Percentiles rank a stretch among this genome's conserved stretches.
phyloP scores from a whole-genome alignment of 306 rosid species.

The Castanea sativa region DNA sequence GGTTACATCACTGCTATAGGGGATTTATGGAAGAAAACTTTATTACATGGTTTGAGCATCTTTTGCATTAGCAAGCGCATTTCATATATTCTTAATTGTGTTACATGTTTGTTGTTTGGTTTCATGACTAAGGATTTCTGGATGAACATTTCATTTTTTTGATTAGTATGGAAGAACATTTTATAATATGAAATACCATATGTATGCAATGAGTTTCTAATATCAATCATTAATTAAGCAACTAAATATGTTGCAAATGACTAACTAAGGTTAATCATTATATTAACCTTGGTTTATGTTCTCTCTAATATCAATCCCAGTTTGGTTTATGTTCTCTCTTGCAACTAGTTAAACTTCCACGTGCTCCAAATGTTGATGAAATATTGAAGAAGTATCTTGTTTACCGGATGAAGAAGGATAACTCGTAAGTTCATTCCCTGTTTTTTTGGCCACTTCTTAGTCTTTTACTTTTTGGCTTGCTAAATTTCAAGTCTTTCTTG shows the following conservation, averaged over 20 bases:
- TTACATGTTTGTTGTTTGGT: background rate
- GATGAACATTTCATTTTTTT: background rate
- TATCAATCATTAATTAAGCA: too few relatives aligned
- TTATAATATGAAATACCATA: too few relatives aligned
- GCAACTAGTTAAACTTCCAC: conserved; percentile 94
- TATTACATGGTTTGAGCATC: background rate
- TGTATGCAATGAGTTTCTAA: too few relatives aligned
- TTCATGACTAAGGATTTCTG: background rate
- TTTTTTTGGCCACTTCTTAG: background rate
- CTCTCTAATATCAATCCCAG: too few relatives aligned
- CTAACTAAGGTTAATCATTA: too few relatives aligned
- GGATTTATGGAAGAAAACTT: too few relatives aligned
- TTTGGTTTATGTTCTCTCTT: conserved; percentile 20
- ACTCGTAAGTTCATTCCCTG: conserved; percentile 51
- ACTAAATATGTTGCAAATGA: too few relatives aligned
- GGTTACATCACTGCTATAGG: too few relatives aligned
- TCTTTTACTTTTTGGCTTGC: conserved; percentile 12
- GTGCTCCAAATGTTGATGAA: conserved; percentile 69
- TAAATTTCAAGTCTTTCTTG: background rate
- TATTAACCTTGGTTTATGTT: background rate
- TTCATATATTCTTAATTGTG: background rate
- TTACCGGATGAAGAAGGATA: conserved; percentile 62
- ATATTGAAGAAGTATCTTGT: conserved; percentile 66
- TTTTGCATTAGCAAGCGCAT: background rate
- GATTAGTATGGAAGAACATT: too few relatives aligned